A percentile compares a stretch with the other conserved stretches of the same genome.
phyloP scores from a whole-genome alignment of 148 eudicot species.

The Rhododendron henanense region DNA sequence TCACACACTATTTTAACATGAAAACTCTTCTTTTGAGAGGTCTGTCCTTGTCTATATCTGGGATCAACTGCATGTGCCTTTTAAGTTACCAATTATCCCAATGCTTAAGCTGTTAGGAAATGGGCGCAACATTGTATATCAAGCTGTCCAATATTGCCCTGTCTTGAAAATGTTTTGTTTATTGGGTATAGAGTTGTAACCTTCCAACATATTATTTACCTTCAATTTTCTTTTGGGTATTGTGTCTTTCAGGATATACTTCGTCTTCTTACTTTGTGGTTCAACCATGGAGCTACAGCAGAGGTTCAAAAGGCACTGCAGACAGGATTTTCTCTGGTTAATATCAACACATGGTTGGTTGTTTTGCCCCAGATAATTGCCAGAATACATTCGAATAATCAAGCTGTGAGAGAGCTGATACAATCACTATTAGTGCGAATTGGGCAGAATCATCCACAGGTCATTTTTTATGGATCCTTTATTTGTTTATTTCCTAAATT shows the following conservation, averaged over 20 bases:
- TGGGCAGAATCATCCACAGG: conserved; percentile 98
- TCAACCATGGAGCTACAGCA: conserved; percentile 90
- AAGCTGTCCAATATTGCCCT: neutral
- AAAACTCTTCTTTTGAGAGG: neutral
- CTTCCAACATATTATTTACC: neutral
- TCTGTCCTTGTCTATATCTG: neutral
- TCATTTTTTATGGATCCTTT: conserved; percentile 19
- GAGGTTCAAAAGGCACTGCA: conserved; percentile 92
- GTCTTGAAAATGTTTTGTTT: neutral
- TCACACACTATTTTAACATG: neutral
- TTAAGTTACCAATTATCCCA: neutral
- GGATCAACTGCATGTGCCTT: neutral
- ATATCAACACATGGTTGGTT: conserved; percentile 97
- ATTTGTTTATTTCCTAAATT: neutral
- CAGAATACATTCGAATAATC: conserved; percentile 91
- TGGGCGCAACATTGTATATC: neutral
- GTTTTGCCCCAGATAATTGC: conserved; percentile 98
- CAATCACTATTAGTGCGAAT: conserved; percentile 94
- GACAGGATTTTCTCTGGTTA: conserved; percentile 81
- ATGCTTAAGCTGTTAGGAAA: neutral
- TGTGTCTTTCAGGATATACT: conserved; percentile 68
- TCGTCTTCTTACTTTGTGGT: conserved; percentile 97
- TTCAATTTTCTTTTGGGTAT: conserved; percentile 9
- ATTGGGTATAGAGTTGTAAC: neutral
- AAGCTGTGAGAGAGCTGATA: conserved; percentile 89